A percentile compares a stretch with the other conserved stretches of the same genome.
phyloP scores from a whole-genome alignment of 1,284 basidiomycete species.

The Melampsora occidentalis region DNA sequence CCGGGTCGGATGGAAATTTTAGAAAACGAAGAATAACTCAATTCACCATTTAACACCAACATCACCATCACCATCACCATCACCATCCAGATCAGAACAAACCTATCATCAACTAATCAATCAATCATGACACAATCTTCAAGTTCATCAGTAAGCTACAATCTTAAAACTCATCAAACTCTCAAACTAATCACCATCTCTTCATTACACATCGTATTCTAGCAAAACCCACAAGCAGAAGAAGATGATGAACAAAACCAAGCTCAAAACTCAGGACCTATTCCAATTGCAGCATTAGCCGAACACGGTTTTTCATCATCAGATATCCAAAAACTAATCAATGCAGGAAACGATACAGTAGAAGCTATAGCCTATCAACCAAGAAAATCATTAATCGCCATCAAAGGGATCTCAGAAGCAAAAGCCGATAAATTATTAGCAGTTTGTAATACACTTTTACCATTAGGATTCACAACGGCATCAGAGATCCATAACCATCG shows the following conservation, averaged over 20 bases:
- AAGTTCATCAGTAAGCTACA: background rate
- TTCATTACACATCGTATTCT: background rate
- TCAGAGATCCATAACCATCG: slow-evolving; percentile 93
- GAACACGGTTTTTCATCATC: slow-evolving; percentile 85
- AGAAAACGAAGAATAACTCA: no score
- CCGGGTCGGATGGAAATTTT: no score
- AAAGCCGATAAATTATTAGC: slow-evolving; percentile 94
- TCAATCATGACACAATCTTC: slow-evolving; percentile 4
- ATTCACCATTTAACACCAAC: background rate
- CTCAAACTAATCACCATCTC: background rate
- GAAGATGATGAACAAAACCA: slow-evolving; percentile 29
- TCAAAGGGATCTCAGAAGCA: slow-evolving; percentile 95
- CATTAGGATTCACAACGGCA: slow-evolving; percentile 96
- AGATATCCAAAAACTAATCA: slow-evolving; percentile 93
- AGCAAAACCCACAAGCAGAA: slow-evolving; percentile 31
- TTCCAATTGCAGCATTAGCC: slow-evolving; percentile 49
- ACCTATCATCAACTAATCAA: background rate
- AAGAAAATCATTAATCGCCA: slow-evolving; percentile 83
- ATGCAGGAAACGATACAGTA: slow-evolving; percentile 87
- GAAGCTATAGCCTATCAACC: slow-evolving; percentile 96
- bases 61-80: background rate
- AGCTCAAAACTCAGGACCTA: slow-evolving; percentile 14
- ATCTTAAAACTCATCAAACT: background rate
- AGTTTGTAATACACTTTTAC: slow-evolving; percentile 88
- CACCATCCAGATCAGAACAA: background rate